Conservation (phyloP, 768 basidiomycete species). For the Sporobolomyces pararoseus region DNA sequence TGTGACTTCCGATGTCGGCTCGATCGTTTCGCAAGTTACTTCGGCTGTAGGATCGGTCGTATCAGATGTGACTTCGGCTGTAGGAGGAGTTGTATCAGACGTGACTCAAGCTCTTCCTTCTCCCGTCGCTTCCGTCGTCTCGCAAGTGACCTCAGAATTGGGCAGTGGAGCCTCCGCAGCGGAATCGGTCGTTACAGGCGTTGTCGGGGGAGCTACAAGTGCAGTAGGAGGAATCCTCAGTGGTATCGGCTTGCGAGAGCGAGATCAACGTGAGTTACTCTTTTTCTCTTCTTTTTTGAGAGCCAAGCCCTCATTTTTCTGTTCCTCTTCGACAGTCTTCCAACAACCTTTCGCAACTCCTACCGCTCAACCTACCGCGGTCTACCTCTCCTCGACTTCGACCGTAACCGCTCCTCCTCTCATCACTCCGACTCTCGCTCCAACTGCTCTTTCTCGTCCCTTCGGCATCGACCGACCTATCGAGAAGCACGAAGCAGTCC, state of each 20-base stretch:
- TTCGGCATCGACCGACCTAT: constrained; percentile 16
- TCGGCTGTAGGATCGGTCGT: not conserved
- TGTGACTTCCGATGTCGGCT: not conserved
- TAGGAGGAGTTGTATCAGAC: not conserved
- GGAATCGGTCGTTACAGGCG: constrained; percentile 6
- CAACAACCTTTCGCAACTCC: constrained; percentile 5
- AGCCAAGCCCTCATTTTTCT: too few species aligned
- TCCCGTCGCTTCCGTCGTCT: not conserved
- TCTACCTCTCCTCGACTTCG: constrained; percentile 2
- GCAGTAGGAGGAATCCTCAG: constrained; percentile 3
- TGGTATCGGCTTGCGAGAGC: constrained; percentile 18
- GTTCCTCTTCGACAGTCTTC: not conserved
- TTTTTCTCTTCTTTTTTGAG: not conserved
- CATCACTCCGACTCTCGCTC: not conserved
- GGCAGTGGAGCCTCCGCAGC: constrained; percentile 8
- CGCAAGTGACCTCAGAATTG: not conserved
- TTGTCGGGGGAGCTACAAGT: not conserved
- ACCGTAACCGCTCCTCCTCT: not conserved
- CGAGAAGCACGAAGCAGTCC: constrained; percentile 7
- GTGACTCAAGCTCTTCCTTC: not conserved
- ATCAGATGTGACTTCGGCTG: not conserved
- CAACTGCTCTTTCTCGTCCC: not conserved
- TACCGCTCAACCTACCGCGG: not conserved
- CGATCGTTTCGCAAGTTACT: not conserved
- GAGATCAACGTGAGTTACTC: not conserved